Evolutionary conservation across 2,329 filamentous ascomycete species (phyloP), one percentile per base, ranked within the genome.

Genomic region (Penicillium sp.): DNA sequence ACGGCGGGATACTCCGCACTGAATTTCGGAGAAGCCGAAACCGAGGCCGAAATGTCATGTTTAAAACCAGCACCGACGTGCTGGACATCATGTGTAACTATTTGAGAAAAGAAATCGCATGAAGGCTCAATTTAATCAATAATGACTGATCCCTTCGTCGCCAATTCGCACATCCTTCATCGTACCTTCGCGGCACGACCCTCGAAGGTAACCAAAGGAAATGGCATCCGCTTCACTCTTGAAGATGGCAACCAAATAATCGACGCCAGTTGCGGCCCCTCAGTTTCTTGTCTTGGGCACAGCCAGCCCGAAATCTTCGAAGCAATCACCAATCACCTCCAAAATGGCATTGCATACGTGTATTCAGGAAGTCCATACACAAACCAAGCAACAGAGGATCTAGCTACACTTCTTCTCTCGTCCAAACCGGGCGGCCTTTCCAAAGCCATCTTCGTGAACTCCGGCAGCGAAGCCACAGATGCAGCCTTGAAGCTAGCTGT

Each of bases 261-360:
- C 4, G 79, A 81, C 54, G 77, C 75, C 9, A 76, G 73, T 7
- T 74, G 77, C 7, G 79, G 79, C 16, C 75, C 79, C 2, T 75
- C 78, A 0, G 79, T 81, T 29, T 72, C 76, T 7, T 79, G 77
- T 58, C 63, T 81, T 27, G 79, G 79, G 2, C 78, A 79, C 60
- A 74, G 75, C 6, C 66, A 80, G 48, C 48, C 62, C 18, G 67
- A 73, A 50, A 76, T 81, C 13, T 71, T 72, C 31, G 61, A 72
- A 27, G 78, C 77, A 5, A 73, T 78, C 43, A 55, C 65, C 9
- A 62, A 67, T 10, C 78, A 81, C 62, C 66, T 80, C 31, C 55
- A 69, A 14, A 42, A 57, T 16, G 66, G 71, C 18, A 64, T 76
- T 14, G 71, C 75, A 8, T 81, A 80, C 56, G 76, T 75, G 46